phyloP scores from a whole-genome alignment of 2,329 filamentous ascomycete genomes.

The Diplodia seriata region DNA sequence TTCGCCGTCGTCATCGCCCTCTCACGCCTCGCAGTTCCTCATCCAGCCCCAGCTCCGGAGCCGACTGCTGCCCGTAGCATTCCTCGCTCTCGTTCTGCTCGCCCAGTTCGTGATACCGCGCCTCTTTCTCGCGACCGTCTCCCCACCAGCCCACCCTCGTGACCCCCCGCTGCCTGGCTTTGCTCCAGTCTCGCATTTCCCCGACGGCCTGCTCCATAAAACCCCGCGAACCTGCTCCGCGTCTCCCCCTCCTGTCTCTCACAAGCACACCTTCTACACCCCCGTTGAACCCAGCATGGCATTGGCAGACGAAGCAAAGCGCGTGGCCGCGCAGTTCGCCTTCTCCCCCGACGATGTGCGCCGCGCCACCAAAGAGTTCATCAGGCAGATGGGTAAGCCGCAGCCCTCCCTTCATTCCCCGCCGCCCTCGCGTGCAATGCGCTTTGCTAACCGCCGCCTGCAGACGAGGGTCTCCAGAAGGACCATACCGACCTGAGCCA shows the following conservation, averaged over 20 bases:
- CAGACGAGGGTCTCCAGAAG: slow-evolving; percentile 80
- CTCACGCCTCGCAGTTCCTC: slow-evolving; percentile 20
- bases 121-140: slow-evolving; percentile 43
- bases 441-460: slow-evolving; percentile 27
- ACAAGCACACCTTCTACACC: slow-evolving; percentile 37
- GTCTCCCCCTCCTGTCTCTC: slow-evolving; percentile 8
- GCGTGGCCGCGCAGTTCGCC: slow-evolving; percentile 84
- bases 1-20: slow-evolving; percentile 20
- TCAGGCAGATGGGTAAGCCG: slow-evolving; percentile 75
- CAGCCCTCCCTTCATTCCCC: slow-evolving; percentile 42
- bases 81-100: slow-evolving; percentile 46
- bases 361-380: slow-evolving; percentile 81
- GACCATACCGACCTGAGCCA: slow-evolving; percentile 86
- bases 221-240: slow-evolving; percentile 28
- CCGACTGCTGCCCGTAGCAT: slow-evolving; percentile 41
- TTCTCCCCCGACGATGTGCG: slow-evolving; percentile 80
- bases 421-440: slow-evolving; percentile 13
- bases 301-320: slow-evolving; percentile 74
- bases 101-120: slow-evolving; percentile 48
- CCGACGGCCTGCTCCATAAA: slow-evolving; percentile 30
- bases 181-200: slow-evolving; percentile 10
- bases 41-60: slow-evolving; percentile 36
- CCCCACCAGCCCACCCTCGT: slow-evolving; percentile 30
- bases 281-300: slow-evolving; percentile 53
- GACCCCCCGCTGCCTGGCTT: slow-evolving; percentile 10